Evolutionary conservation across 257 asterid genomes (phyloP).

Genomic region (Solanum raphanifolium): DNA sequence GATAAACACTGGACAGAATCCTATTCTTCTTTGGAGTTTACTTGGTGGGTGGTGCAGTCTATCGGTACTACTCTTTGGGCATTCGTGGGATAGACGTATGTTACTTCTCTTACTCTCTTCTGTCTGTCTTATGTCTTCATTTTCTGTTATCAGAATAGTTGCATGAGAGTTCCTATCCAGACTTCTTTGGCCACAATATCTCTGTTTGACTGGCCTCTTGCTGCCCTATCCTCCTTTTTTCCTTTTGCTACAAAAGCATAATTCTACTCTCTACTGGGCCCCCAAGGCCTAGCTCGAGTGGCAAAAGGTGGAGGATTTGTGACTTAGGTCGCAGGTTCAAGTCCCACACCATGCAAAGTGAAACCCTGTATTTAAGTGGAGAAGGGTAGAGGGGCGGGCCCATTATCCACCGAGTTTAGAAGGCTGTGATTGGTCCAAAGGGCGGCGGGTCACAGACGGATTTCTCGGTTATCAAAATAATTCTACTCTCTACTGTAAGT

Average conservation of each 20-base stretch:
- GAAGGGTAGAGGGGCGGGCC: too few relatives aligned
- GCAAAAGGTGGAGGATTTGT: too few relatives aligned
- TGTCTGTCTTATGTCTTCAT: background rate
- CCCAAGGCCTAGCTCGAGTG: too few relatives aligned
- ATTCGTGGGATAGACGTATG: conserved; percentile 91
- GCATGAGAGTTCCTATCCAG: background rate
- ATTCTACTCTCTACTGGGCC: background rate
- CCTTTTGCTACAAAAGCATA: background rate
- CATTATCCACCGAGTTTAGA: too few relatives aligned
- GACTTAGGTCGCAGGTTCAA: too few relatives aligned
- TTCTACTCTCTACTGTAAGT: background rate
- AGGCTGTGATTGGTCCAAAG: too few relatives aligned
- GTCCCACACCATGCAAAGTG: too few relatives aligned
- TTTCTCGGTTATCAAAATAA: too few relatives aligned
- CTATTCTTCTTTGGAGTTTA: conserved; percentile 73
- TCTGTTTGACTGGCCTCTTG: background rate
- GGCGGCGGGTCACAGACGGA: too few relatives aligned
- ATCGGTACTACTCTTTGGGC: conserved; percentile 64
- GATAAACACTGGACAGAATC: conserved; percentile 30
- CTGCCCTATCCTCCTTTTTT: background rate
- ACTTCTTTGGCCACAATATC: background rate
- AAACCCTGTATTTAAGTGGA: too few relatives aligned
- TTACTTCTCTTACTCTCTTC: conserved; percentile 4
- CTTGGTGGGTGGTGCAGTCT: conserved; percentile 64
- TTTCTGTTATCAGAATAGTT: background rate